These are phyloP conservation scores for Vitis rotundifolia DNA, from an alignment of 164 flowering plant species.

Conservation along the genomic window DNA sequence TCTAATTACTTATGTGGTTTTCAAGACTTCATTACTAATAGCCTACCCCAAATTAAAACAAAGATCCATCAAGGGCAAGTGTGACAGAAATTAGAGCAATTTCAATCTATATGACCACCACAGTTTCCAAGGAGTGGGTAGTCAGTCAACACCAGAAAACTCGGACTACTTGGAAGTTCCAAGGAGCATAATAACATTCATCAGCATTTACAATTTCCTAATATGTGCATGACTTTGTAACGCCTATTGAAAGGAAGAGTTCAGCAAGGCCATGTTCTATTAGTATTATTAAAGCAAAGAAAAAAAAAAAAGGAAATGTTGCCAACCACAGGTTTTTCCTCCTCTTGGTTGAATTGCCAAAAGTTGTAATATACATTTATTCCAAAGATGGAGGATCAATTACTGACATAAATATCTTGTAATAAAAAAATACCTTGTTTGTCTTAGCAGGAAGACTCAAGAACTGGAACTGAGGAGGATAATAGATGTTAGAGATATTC, in stretches of 20 bases:
- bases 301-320: not conserved
- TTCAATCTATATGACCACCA: not conserved
- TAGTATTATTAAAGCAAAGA: not conserved
- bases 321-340: too few species aligned
- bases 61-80: not conserved
- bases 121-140: not conserved
- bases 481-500: conserved; percentile 24
- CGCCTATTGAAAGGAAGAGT: not conserved
- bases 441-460: conserved; percentile 27
- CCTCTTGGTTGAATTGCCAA: not conserved
- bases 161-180: not conserved
- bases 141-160: not conserved
- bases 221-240: not conserved
- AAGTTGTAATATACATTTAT: not conserved
- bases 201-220: not conserved
- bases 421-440: conserved; percentile 17
- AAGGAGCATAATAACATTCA: not conserved
- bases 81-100: not conserved
- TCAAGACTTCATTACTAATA: too few species aligned
- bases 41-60: too few species aligned
- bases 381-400: not conserved
- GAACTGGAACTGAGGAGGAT: conserved; percentile 28
- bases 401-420: not conserved
- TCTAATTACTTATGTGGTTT: too few species aligned
- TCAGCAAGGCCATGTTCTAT: not conserved